Base-by-base conservation (phyloP, 129 eudicot genomes). In the Flaveria bidentis region DNA sequence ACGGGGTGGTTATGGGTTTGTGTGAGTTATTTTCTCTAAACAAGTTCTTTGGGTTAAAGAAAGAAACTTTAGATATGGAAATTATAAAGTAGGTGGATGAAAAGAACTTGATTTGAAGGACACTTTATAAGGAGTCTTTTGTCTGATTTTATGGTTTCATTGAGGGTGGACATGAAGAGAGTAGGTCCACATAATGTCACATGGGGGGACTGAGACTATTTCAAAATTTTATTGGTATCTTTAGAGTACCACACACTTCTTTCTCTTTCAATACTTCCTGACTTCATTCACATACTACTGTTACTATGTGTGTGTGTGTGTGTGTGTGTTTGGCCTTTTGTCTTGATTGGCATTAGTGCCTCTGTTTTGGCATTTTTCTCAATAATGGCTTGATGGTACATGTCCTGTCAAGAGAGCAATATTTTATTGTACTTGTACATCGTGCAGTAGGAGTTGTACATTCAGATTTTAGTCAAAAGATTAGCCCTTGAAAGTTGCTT, bases 201-300 rank as follows among this genome's bases (percentile, higher is more conserved):
- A 90, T 90, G 96, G 91, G 83, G 74, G 71, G n/a, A 63, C 96
- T 86, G 89, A 90, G 51, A 69, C 85, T 78, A 81, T 80, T 85
- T 87, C 78, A 78, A 74, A 12, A 13, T 61, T 26, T 61, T 61
- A 61, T 61, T 80, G 88, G 89, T 74, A 82, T 86, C 74, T 75
- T 51, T 69, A 82, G 83, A 78, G 82, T 80, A 77, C 82, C 76
- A 78, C 76, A 75, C 64, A 25, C 67, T 77, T 66, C 89, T 83
- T 88, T 88, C 92, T 64, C 87, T 88, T 81, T 85, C 87, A 83
- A 55, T 51, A 82, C 44, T 78, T 67, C 49, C 80, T 60, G 77
- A 80, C 73, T 76, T 74, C 80, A 70, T 70, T 80, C 82, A 80
- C 71, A 63, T 63, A 63, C 9, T 28, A 18, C 62, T 55, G 62